phyloP scores from a whole-genome alignment of 768 basidiomycete species.

The Boletus reticuloceps region DNA sequence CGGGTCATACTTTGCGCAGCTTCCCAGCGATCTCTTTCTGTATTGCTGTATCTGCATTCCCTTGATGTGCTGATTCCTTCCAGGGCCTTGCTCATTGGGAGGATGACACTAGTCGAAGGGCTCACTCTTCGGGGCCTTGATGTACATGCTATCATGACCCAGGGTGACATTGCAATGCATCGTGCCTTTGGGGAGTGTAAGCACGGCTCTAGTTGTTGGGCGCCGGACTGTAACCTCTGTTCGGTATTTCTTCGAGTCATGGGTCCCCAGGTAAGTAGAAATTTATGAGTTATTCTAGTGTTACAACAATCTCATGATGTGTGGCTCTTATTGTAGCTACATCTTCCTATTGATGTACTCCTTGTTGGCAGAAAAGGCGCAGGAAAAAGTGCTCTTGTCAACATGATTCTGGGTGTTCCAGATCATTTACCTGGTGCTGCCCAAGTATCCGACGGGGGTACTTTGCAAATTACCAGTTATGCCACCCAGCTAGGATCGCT shows the following conservation, averaged over 20 bases:
- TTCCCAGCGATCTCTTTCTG: neutral
- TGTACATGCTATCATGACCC: neutral
- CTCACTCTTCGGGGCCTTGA: neutral
- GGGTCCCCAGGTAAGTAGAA: too few species aligned
- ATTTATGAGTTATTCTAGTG: too few species aligned
- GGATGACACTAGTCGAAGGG: neutral
- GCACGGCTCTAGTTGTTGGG: neutral
- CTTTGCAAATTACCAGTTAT: neutral
- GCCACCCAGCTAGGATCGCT: neutral
- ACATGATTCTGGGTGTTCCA: neutral
- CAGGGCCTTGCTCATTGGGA: neutral
- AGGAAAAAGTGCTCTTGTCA: neutral
- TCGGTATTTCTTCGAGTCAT: neutral
- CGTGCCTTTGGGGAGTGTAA: neutral
- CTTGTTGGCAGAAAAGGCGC: neutral
- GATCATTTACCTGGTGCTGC: neutral
- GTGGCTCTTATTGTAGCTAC: neutral
- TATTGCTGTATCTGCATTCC: neutral
- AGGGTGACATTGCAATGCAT: neutral
- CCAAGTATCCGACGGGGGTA: neutral
- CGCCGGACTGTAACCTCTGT: neutral
- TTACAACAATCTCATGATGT: too few species aligned
- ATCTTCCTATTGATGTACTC: neutral
- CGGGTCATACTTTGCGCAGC: neutral
- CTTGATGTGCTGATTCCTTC: neutral